phyloP scores from a whole-genome alignment of 768 basidiomycete species.

The Amanita polypyramis region DNA sequence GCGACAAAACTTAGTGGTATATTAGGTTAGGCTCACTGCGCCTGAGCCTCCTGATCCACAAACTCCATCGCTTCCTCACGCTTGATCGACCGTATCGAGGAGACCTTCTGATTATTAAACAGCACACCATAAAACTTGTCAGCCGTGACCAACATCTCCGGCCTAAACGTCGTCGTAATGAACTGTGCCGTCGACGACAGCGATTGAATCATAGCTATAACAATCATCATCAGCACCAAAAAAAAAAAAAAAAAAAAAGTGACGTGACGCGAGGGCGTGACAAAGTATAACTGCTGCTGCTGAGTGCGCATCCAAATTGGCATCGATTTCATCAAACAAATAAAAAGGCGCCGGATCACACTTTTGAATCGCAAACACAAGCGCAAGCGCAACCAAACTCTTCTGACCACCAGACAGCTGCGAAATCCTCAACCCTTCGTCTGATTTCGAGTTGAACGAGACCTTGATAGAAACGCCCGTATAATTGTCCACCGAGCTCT shows the following conservation, averaged over 20 bases:
- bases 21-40: conserved; percentile 12
- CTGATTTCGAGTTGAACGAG: conserved; percentile 97
- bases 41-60: conserved; percentile 64
- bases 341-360: conserved; percentile 99
- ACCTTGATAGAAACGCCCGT: conserved; percentile 97
- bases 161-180: conserved; percentile 96
- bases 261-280: no score
- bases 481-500: conserved; percentile 82
- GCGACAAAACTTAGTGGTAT: background rate
- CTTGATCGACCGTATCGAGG: conserved; percentile 78
- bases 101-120: conserved; percentile 94
- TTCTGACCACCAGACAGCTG: conserved; percentile 98
- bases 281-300: conserved; percentile 94
- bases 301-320: conserved; percentile 95
- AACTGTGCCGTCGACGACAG: conserved; percentile 85
- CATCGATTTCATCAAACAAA: conserved; percentile 99
- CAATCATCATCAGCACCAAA: conserved; percentile 1
- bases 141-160: conserved; percentile 92
- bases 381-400: conserved; percentile 90
- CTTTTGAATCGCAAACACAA: conserved; percentile 97
- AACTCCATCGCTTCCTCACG: conserved; percentile 90
- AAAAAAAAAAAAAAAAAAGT: background rate
- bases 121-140: conserved; percentile 97
- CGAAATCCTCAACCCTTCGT: conserved; percentile 93
- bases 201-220: conserved; percentile 84